Evolutionary conservation across 2,329 filamentous ascomycete genomes (phyloP), one percentile per base, ranked within the genome.

Genomic region (Monosporascus sp.): DNA sequence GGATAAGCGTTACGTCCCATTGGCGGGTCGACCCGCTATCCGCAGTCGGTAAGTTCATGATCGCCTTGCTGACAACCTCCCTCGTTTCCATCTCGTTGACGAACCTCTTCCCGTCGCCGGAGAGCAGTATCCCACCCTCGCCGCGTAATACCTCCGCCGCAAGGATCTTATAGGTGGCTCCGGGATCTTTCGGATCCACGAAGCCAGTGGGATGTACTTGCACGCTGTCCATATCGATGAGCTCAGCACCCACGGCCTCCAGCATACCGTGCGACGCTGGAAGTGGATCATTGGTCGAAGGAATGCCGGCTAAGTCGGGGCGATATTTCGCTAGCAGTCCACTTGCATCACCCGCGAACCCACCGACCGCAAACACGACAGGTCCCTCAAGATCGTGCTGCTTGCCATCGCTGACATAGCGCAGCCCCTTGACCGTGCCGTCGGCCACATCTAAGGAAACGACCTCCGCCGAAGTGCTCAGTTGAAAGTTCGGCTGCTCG

Each of bases 181-280:
- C 58, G 0, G 71, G 67, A 34, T 74, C 72, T 1, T 72, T 70
- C 0, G 77, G 76, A 56, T 85, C 82, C 6, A 86, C 70, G 60
- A 87, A 86, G 0, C 82, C 81, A 0, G 83, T 85, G 2, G 84
- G 83, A 57, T 87, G 84, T 5, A 86, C 74, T 64, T 87, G 84
- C 2, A 87, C 81, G 53, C 72, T 74, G 44, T 77, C 73, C 77
- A 80, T 80, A 27, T 80, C 77, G 41, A 79, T 68, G 14, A 78
- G 63, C 34, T 67, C 67, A 5, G 75, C 75, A 17, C 72, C 73
- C 0, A 71, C 65, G 1, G 63, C 63, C 0, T 67, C 59, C 0
- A 80, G 67, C 0, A 79, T 58, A 1, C 61, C 62, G 51, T 84
- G 81, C 2, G 80, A 72, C 0, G 79, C 82, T 0, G 81, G 77